A percentile compares a stretch with the other conserved stretches of the same genome.
phyloP scores from a whole-genome alignment of 352 stramenopile species.

The Peronosclerospora sorghi region DNA sequence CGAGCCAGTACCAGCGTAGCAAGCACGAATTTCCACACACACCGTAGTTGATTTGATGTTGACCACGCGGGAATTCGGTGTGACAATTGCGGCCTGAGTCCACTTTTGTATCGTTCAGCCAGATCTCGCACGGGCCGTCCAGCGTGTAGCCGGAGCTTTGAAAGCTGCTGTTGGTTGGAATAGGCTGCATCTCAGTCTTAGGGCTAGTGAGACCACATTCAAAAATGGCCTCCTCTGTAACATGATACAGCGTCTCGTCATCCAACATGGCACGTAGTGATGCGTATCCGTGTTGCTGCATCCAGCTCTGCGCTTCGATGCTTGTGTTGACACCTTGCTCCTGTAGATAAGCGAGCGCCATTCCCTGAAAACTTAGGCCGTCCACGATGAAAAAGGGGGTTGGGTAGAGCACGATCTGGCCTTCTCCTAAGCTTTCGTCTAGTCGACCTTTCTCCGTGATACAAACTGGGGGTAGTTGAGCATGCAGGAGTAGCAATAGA shows the following conservation, averaged over 20 bases:
- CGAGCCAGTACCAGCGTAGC: slow-evolving; percentile 48
- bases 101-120: slow-evolving; percentile 37
- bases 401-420: slow-evolving; percentile 34
- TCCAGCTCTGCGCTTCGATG: slow-evolving; percentile 31
- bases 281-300: slow-evolving; percentile 27
- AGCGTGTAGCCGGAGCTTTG: slow-evolving; percentile 43
- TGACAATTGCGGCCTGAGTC: slow-evolving; percentile 33
- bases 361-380: slow-evolving; percentile 29
- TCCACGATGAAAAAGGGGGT: slow-evolving; percentile 48
- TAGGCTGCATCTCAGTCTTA: slow-evolving; percentile 27
- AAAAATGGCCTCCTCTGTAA: slow-evolving; percentile 38
- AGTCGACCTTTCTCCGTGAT: no score
- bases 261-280: slow-evolving; percentile 43
- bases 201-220: slow-evolving; percentile 43
- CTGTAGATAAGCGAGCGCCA: slow-evolving; percentile 39
- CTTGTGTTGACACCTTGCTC: slow-evolving; percentile 38
- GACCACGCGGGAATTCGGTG: slow-evolving; percentile 22
- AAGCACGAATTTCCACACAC: slow-evolving; percentile 29
- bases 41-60: slow-evolving; percentile 40
- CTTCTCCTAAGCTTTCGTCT: slow-evolving; percentile 15
- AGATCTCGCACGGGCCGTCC: slow-evolving; percentile 49
- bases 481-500: no score
- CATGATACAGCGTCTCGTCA: slow-evolving; percentile 36
- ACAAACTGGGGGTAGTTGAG: no score
- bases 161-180: slow-evolving; percentile 33